Evolutionary conservation across 2,329 filamentous ascomycete genomes (phyloP).

Genomic region (Trichoderma endophyticum): DNA sequence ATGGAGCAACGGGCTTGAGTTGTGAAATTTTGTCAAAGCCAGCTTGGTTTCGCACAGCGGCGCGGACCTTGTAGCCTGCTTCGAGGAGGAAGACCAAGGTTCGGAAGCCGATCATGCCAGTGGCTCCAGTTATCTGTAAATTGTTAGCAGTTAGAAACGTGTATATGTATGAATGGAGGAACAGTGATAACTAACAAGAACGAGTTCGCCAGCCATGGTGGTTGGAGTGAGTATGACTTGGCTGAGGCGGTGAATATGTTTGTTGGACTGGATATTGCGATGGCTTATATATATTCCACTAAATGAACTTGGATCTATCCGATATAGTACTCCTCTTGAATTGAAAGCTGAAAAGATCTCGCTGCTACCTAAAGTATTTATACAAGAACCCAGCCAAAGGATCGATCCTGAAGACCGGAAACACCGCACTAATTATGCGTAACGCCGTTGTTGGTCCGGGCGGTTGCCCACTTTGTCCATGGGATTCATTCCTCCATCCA

Average conservation of each 20-base stretch:
- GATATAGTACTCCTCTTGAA: too few relatives aligned
- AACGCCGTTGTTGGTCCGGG: neutral
- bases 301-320: neutral
- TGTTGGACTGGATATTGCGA: neutral
- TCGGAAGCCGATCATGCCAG: constrained; percentile 32
- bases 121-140: constrained; percentile 28
- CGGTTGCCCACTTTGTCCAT: neutral
- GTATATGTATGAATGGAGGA: neutral
- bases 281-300: neutral
- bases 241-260: neutral
- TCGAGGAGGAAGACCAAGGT: constrained; percentile 27
- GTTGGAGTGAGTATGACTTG: neutral
- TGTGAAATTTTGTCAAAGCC: constrained; percentile 21
- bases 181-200: neutral
- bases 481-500: neutral
- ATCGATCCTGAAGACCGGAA: neutral
- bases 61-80: constrained; percentile 29
- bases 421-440: neutral
- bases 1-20: constrained; percentile 9
- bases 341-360: neutral
- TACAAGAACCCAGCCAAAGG: too few relatives aligned
- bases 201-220: constrained; percentile 14
- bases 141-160: neutral
- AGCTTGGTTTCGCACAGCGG: constrained; percentile 28
- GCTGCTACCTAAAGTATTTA: neutral